Conservation (phyloP, 2,329 filamentous ascomycete species). For the Didymella segeticola region DNA sequence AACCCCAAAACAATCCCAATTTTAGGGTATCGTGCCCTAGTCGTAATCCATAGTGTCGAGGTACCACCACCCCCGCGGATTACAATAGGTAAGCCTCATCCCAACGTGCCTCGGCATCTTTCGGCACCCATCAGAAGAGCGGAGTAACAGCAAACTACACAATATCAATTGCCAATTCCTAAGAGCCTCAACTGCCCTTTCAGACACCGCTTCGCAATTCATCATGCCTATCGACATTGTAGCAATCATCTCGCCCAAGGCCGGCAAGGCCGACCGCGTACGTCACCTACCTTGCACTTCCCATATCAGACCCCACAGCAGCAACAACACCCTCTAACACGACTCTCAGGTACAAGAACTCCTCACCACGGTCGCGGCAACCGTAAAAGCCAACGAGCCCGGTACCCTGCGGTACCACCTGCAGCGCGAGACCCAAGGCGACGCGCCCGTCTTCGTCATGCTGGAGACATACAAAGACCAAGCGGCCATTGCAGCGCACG, state of each 20-base stretch:
- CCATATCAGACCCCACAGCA: not conserved
- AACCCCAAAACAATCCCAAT: too few relatives aligned
- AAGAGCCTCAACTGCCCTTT: not conserved
- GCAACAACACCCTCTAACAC: not conserved
- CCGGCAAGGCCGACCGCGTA: slow-evolving; percentile 43
- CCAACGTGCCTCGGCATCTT: slow-evolving; percentile 33
- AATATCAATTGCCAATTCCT: not conserved
- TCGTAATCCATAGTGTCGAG: not conserved
- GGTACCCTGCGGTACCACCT: slow-evolving; percentile 44
- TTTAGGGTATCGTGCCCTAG: not conserved
- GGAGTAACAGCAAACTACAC: slow-evolving; percentile 17
- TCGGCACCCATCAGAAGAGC: slow-evolving; percentile 25
- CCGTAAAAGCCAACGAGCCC: slow-evolving; percentile 43
- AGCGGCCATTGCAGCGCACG: slow-evolving; percentile 36
- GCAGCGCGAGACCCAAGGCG: slow-evolving; percentile 37
- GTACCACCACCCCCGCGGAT: too few relatives aligned
- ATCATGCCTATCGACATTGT: slow-evolving; percentile 37
- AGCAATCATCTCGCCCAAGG: slow-evolving; percentile 40
- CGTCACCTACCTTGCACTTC: not conserved
- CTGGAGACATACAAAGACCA: slow-evolving; percentile 47
- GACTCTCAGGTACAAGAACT: slow-evolving; percentile 39
- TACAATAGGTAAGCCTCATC: slow-evolving; percentile 1
- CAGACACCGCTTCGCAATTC: not conserved
- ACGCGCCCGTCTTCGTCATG: slow-evolving; percentile 38
- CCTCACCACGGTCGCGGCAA: slow-evolving; percentile 29